Percentiles rank a stretch among this genome's conserved stretches.
Evolutionary conservation across 192 early-diverging fungal genomes (phyloP).

Genomic region (Coemansia sp.): DNA sequence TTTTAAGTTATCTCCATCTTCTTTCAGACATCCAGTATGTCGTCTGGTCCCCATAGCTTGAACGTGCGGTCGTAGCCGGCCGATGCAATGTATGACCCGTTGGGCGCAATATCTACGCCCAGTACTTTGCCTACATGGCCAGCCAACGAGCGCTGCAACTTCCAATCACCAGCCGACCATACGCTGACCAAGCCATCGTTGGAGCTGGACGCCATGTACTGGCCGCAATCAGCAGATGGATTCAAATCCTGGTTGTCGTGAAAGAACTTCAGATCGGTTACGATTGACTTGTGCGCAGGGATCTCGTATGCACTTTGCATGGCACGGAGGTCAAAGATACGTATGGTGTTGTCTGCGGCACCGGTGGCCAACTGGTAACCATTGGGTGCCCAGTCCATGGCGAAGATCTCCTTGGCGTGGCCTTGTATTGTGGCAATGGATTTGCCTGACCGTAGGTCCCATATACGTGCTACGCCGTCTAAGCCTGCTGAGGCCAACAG

Average conservation of each 20-base stretch:
- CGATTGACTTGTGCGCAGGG: conserved; percentile 87
- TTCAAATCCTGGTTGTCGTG: conserved; percentile 18
- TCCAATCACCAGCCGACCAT: conserved; percentile 93
- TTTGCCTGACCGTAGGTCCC: conserved; percentile 92
- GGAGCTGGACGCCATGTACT: conserved; percentile 73
- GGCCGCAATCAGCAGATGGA: conserved; percentile 48
- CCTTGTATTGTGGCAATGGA: conserved; percentile 85
- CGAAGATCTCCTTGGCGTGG: conserved; percentile 86
- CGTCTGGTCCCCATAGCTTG: conserved; percentile 79
- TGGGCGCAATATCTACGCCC: conserved; percentile 72
- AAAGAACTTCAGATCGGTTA: conserved; percentile 76
- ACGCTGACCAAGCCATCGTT: conserved; percentile 93
- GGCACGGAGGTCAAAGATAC: conserved; percentile 89
- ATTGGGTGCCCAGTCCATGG: conserved; percentile 89
- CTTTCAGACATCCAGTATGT: conserved; percentile 9
- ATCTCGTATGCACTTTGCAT: conserved; percentile 75
- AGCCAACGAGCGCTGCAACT: conserved; percentile 78
- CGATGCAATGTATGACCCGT: conserved; percentile 83
- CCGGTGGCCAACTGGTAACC: conserved; percentile 90
- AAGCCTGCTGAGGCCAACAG: conserved; percentile 83
- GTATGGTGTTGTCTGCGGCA: conserved; percentile 85
- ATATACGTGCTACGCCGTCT: conserved; percentile 91
- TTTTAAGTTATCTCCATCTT: neutral
- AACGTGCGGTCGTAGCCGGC: conserved; percentile 91
- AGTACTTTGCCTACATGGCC: conserved; percentile 91